Evolutionary conservation across 2,329 filamentous ascomycete species (phyloP).

Genomic region (Fusarium drepaniforme): DNA sequence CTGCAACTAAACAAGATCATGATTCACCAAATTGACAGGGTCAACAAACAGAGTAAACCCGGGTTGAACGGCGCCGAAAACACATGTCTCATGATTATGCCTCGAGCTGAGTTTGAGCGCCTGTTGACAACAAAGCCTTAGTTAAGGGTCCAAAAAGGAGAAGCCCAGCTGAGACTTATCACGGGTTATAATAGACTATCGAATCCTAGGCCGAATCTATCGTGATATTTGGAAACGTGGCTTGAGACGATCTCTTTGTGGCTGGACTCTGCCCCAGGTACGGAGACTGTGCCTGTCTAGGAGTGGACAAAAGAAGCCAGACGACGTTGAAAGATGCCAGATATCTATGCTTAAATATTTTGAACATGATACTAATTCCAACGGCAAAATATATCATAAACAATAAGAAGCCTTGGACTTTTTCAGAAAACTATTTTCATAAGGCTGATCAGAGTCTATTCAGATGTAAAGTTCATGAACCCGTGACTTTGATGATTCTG

Average conservation of each 20-base stretch:
- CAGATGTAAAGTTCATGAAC: not conserved
- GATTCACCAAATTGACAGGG: not conserved
- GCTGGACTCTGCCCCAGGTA: not conserved
- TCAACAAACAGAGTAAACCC: not conserved
- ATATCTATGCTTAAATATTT: not conserved
- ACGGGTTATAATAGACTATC: not conserved
- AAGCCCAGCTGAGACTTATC: not conserved
- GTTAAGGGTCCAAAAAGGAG: not conserved
- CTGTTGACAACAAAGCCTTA: not conserved
- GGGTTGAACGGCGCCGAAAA: not conserved
- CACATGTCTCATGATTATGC: not conserved
- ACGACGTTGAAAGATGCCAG: not conserved
- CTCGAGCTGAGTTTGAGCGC: not conserved
- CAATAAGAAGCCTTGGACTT: not conserved
- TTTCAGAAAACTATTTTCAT: not conserved
- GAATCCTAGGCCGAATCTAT: not conserved
- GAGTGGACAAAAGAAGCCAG: not conserved
- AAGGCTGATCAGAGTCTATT: not conserved
- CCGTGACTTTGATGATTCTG: not conserved
- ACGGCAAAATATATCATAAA: not conserved
- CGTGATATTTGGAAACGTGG: not conserved
- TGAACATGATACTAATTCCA: not conserved
- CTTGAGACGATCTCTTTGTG: not conserved
- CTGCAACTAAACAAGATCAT: not conserved
- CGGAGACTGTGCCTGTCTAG: not conserved